Conservation (phyloP, 2,329 filamentous ascomycete species). For the Venturia aucupariae region DNA sequence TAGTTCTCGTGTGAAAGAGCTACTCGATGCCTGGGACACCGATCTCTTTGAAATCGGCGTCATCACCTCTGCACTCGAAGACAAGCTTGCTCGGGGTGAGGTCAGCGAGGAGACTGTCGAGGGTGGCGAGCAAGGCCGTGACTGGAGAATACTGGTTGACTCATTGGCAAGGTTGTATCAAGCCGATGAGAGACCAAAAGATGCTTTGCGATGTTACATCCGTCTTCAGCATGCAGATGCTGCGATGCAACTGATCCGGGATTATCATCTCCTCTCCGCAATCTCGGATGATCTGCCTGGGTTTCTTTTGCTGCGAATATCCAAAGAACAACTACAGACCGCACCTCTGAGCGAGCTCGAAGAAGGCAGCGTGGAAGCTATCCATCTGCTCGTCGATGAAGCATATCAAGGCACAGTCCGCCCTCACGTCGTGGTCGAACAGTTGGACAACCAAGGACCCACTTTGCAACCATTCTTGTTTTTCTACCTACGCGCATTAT, state of each 20-base stretch:
- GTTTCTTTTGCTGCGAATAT: constrained; percentile 79
- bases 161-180: constrained; percentile 77
- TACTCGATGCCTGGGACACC: constrained; percentile 75
- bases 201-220: constrained; percentile 84
- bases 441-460: constrained; percentile 53
- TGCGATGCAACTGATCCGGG: constrained; percentile 74
- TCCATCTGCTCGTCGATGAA: constrained; percentile 80
- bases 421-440: constrained; percentile 66
- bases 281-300: constrained; percentile 83
- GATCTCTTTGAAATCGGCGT: constrained; percentile 74
- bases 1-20: constrained; percentile 62
- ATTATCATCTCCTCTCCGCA: constrained; percentile 82
- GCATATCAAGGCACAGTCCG: constrained; percentile 80
- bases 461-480: constrained; percentile 65
- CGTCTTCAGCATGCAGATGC: constrained; percentile 84
- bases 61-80: constrained; percentile 70
- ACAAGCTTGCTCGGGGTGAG: constrained; percentile 68
- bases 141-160: constrained; percentile 87
- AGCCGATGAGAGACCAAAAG: constrained; percentile 67
- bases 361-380: constrained; percentile 70
- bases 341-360: constrained; percentile 65
- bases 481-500: constrained; percentile 83
- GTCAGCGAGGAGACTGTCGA: constrained; percentile 68
- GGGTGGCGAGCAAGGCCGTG: constrained; percentile 60
- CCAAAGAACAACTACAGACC: constrained; percentile 55